Base-by-base conservation (phyloP, 2,329 filamentous ascomycete genomes). In the Epichloe scottii region DNA sequence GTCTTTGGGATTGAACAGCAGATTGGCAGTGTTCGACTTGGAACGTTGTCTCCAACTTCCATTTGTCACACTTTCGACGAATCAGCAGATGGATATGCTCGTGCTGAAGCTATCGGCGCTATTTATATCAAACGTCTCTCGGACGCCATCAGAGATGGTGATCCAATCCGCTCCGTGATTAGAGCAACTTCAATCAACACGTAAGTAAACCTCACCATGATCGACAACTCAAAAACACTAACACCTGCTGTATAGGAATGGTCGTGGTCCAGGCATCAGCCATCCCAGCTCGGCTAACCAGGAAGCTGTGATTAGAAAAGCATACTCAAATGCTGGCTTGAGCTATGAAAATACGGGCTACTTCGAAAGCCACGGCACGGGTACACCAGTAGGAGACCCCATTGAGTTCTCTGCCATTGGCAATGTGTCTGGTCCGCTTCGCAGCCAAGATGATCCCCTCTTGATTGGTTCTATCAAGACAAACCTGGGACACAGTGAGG, bases 21-120 rank as follows among this genome's bases (percentile, higher is more conserved):
- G 21, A 21, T 21, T 21, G 21, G 21, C 21, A 21, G 21, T 21
- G 21, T 21, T 4, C 21, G 21, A 21, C 21, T 21, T 21, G 21
- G 21, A 21, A 21, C 21, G 3, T 21, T 48, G n/a, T 48, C 46
- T 7, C 46, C 46, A n/a, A 19, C 11, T 12, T 12, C 17, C 19
- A 10, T 12, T 10, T 67, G 57, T n/a, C 58, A 58, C 42, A 60
- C 60, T 14, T 69, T 64, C 30, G 65, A 67, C 39, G 42, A 53
- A 17, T 54, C 60, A 0, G 65, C 60, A 1, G 58, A 63, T 52
- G 79, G 79, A 2, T 83, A 81, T 57, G 76, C 71, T 0, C 70
- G 78, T 5, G 78, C 77, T 1, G 79, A 83, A 57, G 79, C 77
- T 0, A 63, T 73, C 19, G 74, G 67, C 0, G 66, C 72, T 15